Evolutionary conservation across 2,329 filamentous ascomycete species (phyloP), one percentile per base, ranked within the genome.

Genomic region (Emergomyces pasteurianus): DNA sequence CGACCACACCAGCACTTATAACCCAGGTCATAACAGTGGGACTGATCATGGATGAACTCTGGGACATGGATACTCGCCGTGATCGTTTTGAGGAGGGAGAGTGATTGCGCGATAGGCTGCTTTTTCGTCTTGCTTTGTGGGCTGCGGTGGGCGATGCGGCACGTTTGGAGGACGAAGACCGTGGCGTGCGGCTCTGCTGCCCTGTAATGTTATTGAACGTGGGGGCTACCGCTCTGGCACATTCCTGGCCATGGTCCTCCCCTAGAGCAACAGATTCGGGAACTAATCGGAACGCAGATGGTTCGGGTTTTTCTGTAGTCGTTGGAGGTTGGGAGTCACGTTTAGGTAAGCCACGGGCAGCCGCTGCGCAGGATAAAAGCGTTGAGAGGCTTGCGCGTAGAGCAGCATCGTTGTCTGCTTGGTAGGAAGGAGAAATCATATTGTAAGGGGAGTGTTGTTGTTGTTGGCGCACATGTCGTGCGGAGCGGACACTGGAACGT

Each of bases 361-460:
- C 94, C 2, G 92, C 91, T 0, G 91, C 92, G 69, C 90, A 95
- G n/a, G 92, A 96, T 14, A 99, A 83, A 14, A 99, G 81, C 0
- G 94, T 97, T 0, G 91, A 96, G n/a, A 99, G 81, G 56, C 90
- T 96, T 23, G 94, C 91, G 40, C 94, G 86, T 12, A 99, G 81
- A 1, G 91, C 94, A 36, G 91, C 94, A 68, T 99, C 94, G 68
- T 97, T 92, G 67, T 97, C 91, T 55, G 89, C 86, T 67, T 90
- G 89, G 67, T 89, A 85, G 3, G 84, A 83, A 1, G 89, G 87
- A 0, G 87, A 86, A 70, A 90, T 83, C 71, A 88, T 84, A 72
- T 86, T 88, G 70, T 82, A 84, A 10, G 82, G 81, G 46, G 77
- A 77, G 68, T 84, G 83, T 57, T 81, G 78, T 52, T 71, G 70